Percentiles rank a stretch among this genome's conserved stretches.
Conservation (phyloP, 257 asterid genomes). For the Leonotis leonurus region DNA sequence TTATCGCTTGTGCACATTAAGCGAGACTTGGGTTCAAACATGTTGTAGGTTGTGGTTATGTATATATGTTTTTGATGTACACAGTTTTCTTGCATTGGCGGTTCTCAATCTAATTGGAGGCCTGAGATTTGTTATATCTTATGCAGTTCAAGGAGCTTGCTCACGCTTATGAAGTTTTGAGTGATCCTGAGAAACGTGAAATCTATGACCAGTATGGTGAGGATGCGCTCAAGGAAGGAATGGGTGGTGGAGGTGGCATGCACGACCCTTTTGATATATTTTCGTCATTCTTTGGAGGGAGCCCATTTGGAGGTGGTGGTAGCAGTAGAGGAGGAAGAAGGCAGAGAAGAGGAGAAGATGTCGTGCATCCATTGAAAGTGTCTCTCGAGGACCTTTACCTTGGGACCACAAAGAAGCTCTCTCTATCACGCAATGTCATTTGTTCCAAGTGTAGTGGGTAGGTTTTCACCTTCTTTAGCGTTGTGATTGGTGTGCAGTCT, state of each 20-base stretch:
- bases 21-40: neutral
- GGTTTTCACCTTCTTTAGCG: neutral
- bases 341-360: constrained; percentile 49
- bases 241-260: constrained; percentile 45
- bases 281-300: constrained; percentile 44
- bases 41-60: too few relatives aligned
- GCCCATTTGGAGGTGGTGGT: constrained; percentile 40
- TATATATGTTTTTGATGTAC: neutral
- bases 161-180: constrained; percentile 48
- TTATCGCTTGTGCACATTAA: neutral
- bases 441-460: constrained; percentile 46
- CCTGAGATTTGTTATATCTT: neutral
- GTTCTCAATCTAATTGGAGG: neutral
- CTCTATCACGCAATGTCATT: constrained; percentile 40
- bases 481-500: neutral
- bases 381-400: constrained; percentile 40
- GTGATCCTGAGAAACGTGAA: constrained; percentile 50
- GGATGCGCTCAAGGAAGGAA: constrained; percentile 56
- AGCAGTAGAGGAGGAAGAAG: constrained; percentile 51
- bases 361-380: constrained; percentile 44
- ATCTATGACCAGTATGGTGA: constrained; percentile 55
- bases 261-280: constrained; percentile 51
- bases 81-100: neutral
- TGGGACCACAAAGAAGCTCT: constrained; percentile 45
- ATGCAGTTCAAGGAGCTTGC: constrained; percentile 56